Conservation (phyloP, 805 yeast species). For the Diddensiella santjacobensis region DNA sequence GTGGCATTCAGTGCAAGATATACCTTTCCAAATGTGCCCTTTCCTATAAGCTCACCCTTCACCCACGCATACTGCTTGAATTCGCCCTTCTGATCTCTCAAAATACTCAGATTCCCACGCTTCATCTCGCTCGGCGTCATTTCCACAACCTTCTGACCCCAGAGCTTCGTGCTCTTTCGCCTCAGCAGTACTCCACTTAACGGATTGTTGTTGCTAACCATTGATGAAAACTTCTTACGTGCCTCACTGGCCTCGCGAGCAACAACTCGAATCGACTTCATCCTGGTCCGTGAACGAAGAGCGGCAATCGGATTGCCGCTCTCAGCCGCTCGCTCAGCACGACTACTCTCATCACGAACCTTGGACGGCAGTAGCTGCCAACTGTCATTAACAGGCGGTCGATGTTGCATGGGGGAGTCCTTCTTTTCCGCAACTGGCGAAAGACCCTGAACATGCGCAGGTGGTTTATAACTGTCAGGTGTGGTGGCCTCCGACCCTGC, state of each 20-base stretch:
- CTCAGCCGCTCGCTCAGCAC: background rate
- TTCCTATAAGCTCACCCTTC: constrained; percentile 93
- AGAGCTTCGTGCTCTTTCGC: constrained; percentile 86
- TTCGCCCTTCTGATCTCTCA: constrained; percentile 62
- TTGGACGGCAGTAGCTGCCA: constrained; percentile 11
- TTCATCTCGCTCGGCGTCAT: constrained; percentile 69
- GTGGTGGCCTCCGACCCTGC: background rate
- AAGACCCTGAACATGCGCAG: constrained; percentile 1
- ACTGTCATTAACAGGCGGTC: background rate
- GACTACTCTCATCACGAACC: constrained; percentile 7
- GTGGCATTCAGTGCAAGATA: constrained; percentile 89
- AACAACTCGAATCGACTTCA: constrained; percentile 89
- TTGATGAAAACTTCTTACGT: constrained; percentile 39
- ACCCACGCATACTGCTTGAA: constrained; percentile 94
- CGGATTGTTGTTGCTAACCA: constrained; percentile 7
- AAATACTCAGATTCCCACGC: constrained; percentile 60
- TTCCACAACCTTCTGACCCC: constrained; percentile 95
- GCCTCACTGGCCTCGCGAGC: constrained; percentile 81
- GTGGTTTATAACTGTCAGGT: background rate
- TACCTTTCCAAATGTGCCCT: constrained; percentile 95
- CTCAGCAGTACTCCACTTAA: constrained; percentile 43
- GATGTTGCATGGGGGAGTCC: constrained; percentile 8
- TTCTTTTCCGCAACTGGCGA: constrained; percentile 23
- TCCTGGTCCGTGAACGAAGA: constrained; percentile 39
- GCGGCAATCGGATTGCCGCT: background rate